phyloP scores from a whole-genome alignment of 352 stramenopile species.

The Globisporangium parvum region DNA sequence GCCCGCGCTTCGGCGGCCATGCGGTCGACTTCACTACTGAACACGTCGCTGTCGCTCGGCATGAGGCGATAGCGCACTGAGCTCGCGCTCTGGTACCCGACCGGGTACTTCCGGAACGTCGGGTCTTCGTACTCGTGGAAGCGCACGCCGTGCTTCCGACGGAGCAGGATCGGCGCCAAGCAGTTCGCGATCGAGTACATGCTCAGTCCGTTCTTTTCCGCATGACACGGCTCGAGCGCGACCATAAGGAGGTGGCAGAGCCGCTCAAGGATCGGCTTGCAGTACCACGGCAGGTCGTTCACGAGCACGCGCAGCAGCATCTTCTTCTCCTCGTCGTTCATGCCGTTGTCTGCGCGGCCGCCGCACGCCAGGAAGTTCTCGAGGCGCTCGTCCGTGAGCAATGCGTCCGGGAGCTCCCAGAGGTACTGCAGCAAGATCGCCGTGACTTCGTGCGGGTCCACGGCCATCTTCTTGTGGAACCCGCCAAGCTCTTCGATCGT shows the following conservation, averaged over 20 bases:
- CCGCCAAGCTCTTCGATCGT: constrained; percentile 77
- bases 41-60: constrained; percentile 33
- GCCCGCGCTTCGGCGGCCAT: constrained; percentile 30
- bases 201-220: constrained; percentile 62
- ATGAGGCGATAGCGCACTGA: constrained; percentile 51
- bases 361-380: constrained; percentile 66
- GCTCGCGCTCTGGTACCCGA: constrained; percentile 50
- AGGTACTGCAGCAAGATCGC: constrained; percentile 78
- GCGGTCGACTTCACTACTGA: constrained; percentile 25
- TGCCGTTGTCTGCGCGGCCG: constrained; percentile 20
- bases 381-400: constrained; percentile 67
- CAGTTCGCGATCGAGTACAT: constrained; percentile 60
- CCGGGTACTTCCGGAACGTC: constrained; percentile 59
- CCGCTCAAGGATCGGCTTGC: constrained; percentile 68
- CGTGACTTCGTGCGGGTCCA: constrained; percentile 74
- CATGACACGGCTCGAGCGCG: constrained; percentile 48
- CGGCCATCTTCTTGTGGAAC: constrained; percentile 78
- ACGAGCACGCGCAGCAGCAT: constrained; percentile 62
- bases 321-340: constrained; percentile 48
- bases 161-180: constrained; percentile 60
- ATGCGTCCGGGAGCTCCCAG: constrained; percentile 71
- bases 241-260: constrained; percentile 61
- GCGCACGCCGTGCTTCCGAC: constrained; percentile 36
- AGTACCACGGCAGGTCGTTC: constrained; percentile 78
- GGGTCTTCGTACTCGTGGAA: constrained; percentile 75